Percentiles rank a stretch among this genome's conserved stretches.
Evolutionary conservation across 371 early-diverging fungal genomes (phyloP).

Genomic region (Aphelidium insulamus): DNA sequence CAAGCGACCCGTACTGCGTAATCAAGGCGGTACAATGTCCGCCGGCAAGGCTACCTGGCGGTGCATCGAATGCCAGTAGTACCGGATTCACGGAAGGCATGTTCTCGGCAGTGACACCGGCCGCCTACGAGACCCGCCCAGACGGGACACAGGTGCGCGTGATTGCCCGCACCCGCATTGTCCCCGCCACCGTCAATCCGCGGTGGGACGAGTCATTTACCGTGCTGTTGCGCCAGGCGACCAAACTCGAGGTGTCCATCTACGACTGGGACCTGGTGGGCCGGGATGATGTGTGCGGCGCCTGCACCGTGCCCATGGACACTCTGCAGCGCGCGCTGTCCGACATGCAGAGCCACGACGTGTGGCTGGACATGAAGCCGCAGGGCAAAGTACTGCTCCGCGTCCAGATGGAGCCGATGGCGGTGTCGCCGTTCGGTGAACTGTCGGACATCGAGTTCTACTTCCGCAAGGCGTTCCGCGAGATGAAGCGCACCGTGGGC

Average conservation of each 20-base stretch:
- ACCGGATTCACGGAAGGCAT: constrained; percentile 16
- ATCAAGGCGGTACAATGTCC: constrained; percentile 17
- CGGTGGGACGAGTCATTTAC: constrained; percentile 83
- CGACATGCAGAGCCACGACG: constrained; percentile 53
- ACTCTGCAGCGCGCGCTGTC: constrained; percentile 29
- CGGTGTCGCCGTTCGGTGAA: too few relatives aligned
- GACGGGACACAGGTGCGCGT: constrained; percentile 11
- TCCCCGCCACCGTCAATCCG: constrained; percentile 51
- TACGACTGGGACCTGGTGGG: constrained; percentile 55
- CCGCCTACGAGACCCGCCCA: constrained; percentile 10
- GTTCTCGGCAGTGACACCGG: constrained; percentile 13
- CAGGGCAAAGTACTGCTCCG: constrained; percentile 58
- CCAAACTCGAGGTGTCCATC: constrained; percentile 36
- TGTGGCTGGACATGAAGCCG: constrained; percentile 58
- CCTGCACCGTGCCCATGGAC: constrained; percentile 34
- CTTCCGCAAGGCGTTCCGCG: constrained; percentile 60
- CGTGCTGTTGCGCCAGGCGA: constrained; percentile 23
- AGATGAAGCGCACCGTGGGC: constrained; percentile 40
- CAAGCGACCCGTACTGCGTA: constrained; percentile 23
- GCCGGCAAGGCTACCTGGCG: too few relatives aligned
- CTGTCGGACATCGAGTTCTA: constrained; percentile 79
- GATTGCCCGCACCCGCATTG: constrained; percentile 32
- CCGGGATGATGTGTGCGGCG: constrained; percentile 54
- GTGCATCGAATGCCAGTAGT: too few relatives aligned
- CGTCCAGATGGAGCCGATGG: constrained; percentile 65